Evolutionary conservation across 805 yeast genomes (phyloP), one percentile per base, ranked within the genome.

Genomic region (Saccharomycopsis sp.): DNA sequence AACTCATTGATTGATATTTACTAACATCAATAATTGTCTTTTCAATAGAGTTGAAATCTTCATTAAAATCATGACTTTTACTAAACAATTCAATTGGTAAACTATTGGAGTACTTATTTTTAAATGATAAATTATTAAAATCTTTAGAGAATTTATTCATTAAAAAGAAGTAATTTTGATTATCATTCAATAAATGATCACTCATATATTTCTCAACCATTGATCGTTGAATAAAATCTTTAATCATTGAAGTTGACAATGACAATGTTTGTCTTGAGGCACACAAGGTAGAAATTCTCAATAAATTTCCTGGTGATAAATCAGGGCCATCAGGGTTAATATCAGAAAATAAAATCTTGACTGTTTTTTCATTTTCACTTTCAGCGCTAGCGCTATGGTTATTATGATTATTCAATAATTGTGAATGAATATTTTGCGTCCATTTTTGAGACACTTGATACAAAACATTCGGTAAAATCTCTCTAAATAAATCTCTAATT

Each of bases 221-320:
- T 20, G 80, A 74, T 49, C 87, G 65, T 53, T 76, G 81, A 16
- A 80, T 70, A 2, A 78, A 71, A 49, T 74, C 77, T 22, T 68
- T 70, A 51, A 82, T 72, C 26, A 68, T 65, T 3, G 85, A 79
- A 1, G 85, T 72, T 21, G 74, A 70, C 39, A 90, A 61, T n/a
- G 85, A 77, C 50, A 90, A 68, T 0, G 97, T 85, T 53, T 85
- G 87, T 51, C 96, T 74, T 1, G 90, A 79, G 13, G 81, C 76
- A 39, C 78, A 74, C 47, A 90, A 65, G 3, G 85, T 72, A 1
- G 84, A 73, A 11, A 89, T 68, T 55, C 82, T 72, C 57, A 79
- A 67, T 70, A 80, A 72, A 52, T 79, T 81, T 7, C 81, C 80
- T 2, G 85, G 77, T 3, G 84, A 73, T 14, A 81, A 67, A 41